Evolutionary conservation across 495 filamentous ascomycete species (phyloP).

Genomic region (Penicillium dipodomyicola): DNA sequence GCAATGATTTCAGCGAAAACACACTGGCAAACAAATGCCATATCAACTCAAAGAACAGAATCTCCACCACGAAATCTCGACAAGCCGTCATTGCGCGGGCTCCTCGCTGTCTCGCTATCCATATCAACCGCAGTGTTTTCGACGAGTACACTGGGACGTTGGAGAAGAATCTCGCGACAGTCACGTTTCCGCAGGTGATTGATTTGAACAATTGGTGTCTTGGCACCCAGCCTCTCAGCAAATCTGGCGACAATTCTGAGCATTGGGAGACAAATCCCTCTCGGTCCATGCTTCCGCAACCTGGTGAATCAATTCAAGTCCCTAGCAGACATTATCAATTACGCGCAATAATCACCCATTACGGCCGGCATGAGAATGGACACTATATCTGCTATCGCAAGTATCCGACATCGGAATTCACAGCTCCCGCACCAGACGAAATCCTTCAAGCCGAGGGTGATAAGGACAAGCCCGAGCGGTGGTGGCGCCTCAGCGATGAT

Average conservation of each 20-base stretch:
- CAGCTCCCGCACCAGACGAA: conserved; percentile 37
- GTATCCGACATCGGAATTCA: conserved; percentile 47
- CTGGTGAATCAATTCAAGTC: conserved; percentile 31
- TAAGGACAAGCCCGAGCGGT: conserved; percentile 48
- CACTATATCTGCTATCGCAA: conserved; percentile 92
- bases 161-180: conserved; percentile 76
- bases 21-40: conserved; percentile 70
- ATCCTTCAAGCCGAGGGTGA: conserved; percentile 37
- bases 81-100: conserved; percentile 81
- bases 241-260: conserved; percentile 47
- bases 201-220: conserved; percentile 80
- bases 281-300: conserved; percentile 63
- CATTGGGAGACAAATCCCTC: conserved; percentile 65
- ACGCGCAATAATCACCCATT: conserved; percentile 83
- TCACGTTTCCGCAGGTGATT: conserved; percentile 69
- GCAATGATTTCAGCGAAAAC: conserved; percentile 76
- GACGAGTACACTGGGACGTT: conserved; percentile 74
- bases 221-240: conserved; percentile 39
- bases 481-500: conserved; percentile 88
- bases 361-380: conserved; percentile 87
- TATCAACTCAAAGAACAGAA: conserved; percentile 63
- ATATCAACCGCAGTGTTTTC: conserved; percentile 89
- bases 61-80: conserved; percentile 77
- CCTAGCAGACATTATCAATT: conserved; percentile 69
- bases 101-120: conserved; percentile 74